A percentile compares a stretch with the other conserved stretches of the same genome.
Conservation (phyloP, 805 yeast species). For the Cyberlindnera amylophila region DNA sequence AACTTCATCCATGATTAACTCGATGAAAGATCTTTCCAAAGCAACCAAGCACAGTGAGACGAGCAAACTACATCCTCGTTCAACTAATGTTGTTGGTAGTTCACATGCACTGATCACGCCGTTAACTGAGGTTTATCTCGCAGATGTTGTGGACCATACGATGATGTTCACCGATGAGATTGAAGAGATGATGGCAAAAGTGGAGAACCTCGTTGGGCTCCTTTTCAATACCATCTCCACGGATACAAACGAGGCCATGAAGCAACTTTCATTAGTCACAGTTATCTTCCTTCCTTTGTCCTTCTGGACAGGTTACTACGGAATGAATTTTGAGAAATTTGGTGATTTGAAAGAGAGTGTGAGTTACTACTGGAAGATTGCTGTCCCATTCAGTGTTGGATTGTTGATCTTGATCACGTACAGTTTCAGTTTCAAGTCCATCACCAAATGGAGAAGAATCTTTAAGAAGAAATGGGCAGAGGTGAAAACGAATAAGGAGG, state of each 20-base stretch:
- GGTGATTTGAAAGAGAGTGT: slow-evolving; percentile 33
- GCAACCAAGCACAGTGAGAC: slow-evolving; percentile 6
- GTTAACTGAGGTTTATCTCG: slow-evolving; percentile 43
- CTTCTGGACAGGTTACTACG: slow-evolving; percentile 59
- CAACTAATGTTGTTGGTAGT: neutral
- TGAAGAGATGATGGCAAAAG: slow-evolving; percentile 48
- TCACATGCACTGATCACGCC: slow-evolving; percentile 34
- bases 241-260: slow-evolving; percentile 52
- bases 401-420: slow-evolving; percentile 36
- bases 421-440: slow-evolving; percentile 18
- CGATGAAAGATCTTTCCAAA: slow-evolving; percentile 39
- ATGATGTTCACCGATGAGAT: slow-evolving; percentile 49
- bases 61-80: neutral
- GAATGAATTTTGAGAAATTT: slow-evolving; percentile 40
- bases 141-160: slow-evolving; percentile 56
- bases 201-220: slow-evolving; percentile 46
- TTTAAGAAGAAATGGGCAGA: slow-evolving; percentile 8
- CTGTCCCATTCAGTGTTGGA: slow-evolving; percentile 36
- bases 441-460: slow-evolving; percentile 10
- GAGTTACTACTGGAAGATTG: slow-evolving; percentile 27
- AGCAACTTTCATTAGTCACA: slow-evolving; percentile 49
- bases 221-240: slow-evolving; percentile 57
- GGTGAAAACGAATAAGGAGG: slow-evolving; percentile 10
- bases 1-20: slow-evolving; percentile 41
- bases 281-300: slow-evolving; percentile 57